Evolutionary conservation across 2,329 filamentous ascomycete genomes (phyloP).

Genomic region (Pseudogymnoascus sp.): DNA sequence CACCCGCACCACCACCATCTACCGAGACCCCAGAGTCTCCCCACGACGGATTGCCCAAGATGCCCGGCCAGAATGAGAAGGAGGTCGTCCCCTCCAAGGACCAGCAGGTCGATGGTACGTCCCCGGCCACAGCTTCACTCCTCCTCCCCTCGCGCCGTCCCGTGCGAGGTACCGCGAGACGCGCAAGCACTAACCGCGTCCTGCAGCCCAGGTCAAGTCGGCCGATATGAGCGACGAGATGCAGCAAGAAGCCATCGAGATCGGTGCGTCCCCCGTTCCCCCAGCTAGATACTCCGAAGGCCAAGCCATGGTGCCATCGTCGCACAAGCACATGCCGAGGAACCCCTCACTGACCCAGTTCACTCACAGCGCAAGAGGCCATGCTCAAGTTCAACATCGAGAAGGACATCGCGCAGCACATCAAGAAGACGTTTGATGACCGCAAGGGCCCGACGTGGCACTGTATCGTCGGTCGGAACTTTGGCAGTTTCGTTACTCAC

Average conservation of each 20-base stretch:
- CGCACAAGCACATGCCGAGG: not conserved
- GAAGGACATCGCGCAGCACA: conserved; percentile 92
- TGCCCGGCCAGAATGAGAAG: conserved; percentile 24
- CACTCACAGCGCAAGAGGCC: conserved; percentile 53
- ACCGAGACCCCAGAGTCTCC: conserved; percentile 1
- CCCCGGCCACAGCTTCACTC: not conserved
- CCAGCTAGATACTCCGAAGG: conserved; percentile 53
- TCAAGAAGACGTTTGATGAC: conserved; percentile 96
- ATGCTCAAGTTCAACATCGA: conserved; percentile 67
- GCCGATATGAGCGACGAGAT: conserved; percentile 98
- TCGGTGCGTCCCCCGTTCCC: conserved; percentile 57
- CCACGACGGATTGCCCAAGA: conserved; percentile 13
- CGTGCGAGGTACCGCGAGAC: not conserved
- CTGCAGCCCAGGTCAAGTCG: conserved; percentile 86
- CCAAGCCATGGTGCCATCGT: not conserved
- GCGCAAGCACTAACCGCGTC: not conserved
- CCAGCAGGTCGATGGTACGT: conserved; percentile 29
- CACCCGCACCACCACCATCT: not conserved
- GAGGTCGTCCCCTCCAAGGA: conserved; percentile 15
- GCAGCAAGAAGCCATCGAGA: conserved; percentile 91
- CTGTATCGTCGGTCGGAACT: conserved; percentile 97
- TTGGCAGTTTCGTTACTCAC: conserved; percentile 97
- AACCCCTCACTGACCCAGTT: conserved; percentile 23
- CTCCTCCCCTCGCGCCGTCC: conserved; percentile 10
- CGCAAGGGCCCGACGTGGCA: conserved; percentile 98